A percentile compares a stretch with the other conserved stretches of the same genome.
Conservation (phyloP, 1,284 basidiomycete species). For the Boletus putidus region DNA sequence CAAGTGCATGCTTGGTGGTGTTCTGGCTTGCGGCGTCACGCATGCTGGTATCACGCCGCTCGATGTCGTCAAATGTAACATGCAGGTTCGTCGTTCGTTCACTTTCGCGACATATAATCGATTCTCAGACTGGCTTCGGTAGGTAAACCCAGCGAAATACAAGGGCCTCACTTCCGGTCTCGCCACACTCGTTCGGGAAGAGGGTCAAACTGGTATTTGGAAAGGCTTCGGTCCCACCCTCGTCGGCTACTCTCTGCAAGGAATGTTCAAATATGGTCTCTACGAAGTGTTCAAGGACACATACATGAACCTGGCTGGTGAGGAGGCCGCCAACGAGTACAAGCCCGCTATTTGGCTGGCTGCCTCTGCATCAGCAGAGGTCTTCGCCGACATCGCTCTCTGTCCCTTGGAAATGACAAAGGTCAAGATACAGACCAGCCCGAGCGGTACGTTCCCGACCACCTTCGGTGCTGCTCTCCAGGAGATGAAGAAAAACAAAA, state of each 20-base stretch:
- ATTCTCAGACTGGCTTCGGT: neutral
- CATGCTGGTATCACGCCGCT: constrained; percentile 93
- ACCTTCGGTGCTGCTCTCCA: constrained; percentile 66
- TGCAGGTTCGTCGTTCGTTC: constrained; percentile 69
- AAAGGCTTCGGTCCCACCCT: constrained; percentile 93
- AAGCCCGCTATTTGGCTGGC: constrained; percentile 94
- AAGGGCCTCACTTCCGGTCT: constrained; percentile 75
- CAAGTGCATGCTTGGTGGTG: constrained; percentile 87
- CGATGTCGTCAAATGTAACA: constrained; percentile 97
- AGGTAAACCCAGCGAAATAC: constrained; percentile 74
- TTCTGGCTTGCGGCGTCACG: constrained; percentile 89
- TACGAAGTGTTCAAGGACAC: constrained; percentile 95
- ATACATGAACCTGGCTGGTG: constrained; percentile 83
- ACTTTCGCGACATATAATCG: neutral
- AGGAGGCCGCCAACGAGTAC: constrained; percentile 84
- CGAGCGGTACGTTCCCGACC: constrained; percentile 70
- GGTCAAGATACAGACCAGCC: constrained; percentile 81
- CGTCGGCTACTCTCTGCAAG: constrained; percentile 94
- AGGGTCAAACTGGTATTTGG: constrained; percentile 84
- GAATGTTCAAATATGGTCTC: constrained; percentile 95
- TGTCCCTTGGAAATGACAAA: constrained; percentile 85
- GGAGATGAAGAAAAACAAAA: constrained; percentile 62
- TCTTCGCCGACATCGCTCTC: constrained; percentile 91
- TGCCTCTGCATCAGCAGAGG: constrained; percentile 90
- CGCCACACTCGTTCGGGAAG: constrained; percentile 75